These are phyloP conservation scores for Pterocarpus santalinus DNA, from an alignment of 306 rosid species.

Conservation along the genomic window DNA sequence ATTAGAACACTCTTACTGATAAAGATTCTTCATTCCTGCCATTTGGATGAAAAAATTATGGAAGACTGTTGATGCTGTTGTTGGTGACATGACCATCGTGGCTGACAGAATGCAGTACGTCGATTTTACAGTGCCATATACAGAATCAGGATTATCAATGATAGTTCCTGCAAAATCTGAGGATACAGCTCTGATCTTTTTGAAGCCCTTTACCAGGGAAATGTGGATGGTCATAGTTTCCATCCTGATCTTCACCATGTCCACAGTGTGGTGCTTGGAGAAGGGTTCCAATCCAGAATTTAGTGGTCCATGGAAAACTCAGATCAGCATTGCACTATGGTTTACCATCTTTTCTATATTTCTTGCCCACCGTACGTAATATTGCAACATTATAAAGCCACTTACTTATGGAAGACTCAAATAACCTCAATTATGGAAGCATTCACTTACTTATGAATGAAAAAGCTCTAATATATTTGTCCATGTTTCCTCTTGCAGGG, in stretches of 20 bases:
- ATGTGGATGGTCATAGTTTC: conserved; percentile 3
- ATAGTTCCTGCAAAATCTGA: conserved; percentile 14
- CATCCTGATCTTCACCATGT: conserved; percentile 11
- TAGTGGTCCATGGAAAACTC: neutral
- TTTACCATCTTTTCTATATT: neutral
- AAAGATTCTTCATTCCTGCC: neutral
- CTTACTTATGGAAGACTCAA: neutral
- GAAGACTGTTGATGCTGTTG: neutral
- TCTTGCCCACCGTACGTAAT: neutral
- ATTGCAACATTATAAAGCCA: neutral
- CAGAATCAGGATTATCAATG: conserved; percentile 9
- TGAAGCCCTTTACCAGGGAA: conserved; percentile 20
- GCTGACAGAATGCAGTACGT: conserved; percentile 12
- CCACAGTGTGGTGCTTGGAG: conserved; percentile 3
- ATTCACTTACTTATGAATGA: neutral
- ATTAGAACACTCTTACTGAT: neutral
- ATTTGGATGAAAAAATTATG: neutral
- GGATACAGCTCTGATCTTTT: neutral
- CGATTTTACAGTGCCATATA: conserved; percentile 10
- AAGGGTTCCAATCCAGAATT: neutral
- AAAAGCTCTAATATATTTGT: neutral
- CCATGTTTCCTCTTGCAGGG: neutral
- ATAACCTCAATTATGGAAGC: neutral
- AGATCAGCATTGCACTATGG: conserved; percentile 1
- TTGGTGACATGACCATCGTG: conserved; percentile 9